Evolutionary conservation across 1,284 basidiomycete species (phyloP).

Genomic region (Sparassis latifolia): DNA sequence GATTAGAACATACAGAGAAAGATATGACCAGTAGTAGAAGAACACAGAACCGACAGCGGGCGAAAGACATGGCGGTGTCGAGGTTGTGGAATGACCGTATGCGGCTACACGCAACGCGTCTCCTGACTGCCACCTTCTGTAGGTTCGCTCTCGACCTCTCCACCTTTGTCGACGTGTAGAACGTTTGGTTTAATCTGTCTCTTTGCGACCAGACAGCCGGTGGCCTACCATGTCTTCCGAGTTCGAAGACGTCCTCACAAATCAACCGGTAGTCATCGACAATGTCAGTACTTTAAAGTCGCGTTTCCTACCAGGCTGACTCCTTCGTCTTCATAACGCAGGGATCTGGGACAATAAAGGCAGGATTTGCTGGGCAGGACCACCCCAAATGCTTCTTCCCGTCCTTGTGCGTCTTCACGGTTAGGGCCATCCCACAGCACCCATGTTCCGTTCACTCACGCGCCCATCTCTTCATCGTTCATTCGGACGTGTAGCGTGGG

Average conservation of each 20-base stretch:
- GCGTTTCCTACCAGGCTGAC: background rate
- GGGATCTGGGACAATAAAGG: constrained; percentile 97
- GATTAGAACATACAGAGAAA: constrained; percentile 5
- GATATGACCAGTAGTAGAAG: background rate
- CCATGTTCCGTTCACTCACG: constrained; percentile 21
- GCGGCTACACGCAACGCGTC: no score
- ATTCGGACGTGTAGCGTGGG: constrained; percentile 61
- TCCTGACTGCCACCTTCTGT: no score
- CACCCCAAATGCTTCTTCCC: constrained; percentile 98
- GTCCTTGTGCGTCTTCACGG: constrained; percentile 76
- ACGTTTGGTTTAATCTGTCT: no score
- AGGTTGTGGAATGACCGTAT: no score
- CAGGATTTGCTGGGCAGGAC: constrained; percentile 95
- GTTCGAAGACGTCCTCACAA: constrained; percentile 86
- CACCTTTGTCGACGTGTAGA: no score
- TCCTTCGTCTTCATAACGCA: constrained; percentile 25
- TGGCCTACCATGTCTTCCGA: constrained; percentile 54
- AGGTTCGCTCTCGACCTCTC: no score
- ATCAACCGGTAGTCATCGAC: constrained; percentile 94
- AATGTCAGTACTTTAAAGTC: constrained; percentile 55
- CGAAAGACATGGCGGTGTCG: no score
- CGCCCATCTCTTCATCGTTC: background rate
- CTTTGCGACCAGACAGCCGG: no score
- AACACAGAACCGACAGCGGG: no score
- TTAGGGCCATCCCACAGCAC: constrained; percentile 26